Conservation (phyloP, 768 basidiomycete genomes). For the Tricholoma sp. region DNA sequence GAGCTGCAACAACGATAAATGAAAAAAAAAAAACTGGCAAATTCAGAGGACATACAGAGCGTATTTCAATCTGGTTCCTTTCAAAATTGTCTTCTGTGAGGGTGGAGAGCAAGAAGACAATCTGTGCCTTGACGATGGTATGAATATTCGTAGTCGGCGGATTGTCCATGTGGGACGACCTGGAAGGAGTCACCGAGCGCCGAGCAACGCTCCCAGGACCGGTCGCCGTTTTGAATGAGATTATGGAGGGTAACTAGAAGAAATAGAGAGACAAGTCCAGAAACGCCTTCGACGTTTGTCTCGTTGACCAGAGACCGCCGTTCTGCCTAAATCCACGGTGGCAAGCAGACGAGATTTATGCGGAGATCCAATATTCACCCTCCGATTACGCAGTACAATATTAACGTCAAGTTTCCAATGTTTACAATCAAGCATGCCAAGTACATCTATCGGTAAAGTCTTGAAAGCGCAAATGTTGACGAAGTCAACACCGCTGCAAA, state of each 20-base stretch:
- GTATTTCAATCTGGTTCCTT: constrained; percentile 90
- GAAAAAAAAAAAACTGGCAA: constrained; percentile 1
- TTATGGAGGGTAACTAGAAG: constrained; percentile 34
- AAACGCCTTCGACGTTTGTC: constrained; percentile 39
- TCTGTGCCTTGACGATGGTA: constrained; percentile 94
- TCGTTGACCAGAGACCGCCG: constrained; percentile 37
- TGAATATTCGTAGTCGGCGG: constrained; percentile 83
- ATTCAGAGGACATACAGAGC: constrained; percentile 60
- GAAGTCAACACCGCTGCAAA: constrained; percentile 59
- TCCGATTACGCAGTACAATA: constrained; percentile 17
- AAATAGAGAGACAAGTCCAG: constrained; percentile 25
- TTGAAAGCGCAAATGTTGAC: constrained; percentile 31
- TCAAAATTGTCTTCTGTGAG: constrained; percentile 97
- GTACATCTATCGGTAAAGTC: constrained; percentile 28
- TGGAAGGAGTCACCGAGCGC: constrained; percentile 72
- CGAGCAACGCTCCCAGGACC: constrained; percentile 62
- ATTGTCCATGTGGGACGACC: constrained; percentile 86
- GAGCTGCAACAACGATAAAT: constrained; percentile 50
- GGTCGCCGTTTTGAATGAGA: constrained; percentile 63
- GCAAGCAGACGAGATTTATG: constrained; percentile 20
- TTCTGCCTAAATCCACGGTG: constrained; percentile 18
- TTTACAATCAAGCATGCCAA: no score
- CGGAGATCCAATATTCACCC: constrained; percentile 29
- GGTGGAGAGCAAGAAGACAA: constrained; percentile 94
- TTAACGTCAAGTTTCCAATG: no score